Evolutionary conservation across 352 stramenopile genomes (phyloP).

Genomic region (Phytophthora quininea): DNA sequence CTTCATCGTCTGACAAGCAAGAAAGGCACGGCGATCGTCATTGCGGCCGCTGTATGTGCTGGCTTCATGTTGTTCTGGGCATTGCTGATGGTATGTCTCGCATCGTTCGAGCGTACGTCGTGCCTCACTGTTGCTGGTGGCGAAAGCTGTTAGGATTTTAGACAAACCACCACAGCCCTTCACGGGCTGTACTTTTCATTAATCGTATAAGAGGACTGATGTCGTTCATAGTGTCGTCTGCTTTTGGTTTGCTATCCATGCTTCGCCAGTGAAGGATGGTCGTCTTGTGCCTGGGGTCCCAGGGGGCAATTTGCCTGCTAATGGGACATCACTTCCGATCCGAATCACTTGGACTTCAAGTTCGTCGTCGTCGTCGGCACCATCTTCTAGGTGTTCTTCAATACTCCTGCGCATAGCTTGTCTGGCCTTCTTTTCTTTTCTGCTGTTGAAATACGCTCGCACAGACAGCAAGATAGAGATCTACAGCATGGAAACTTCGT

Average conservation of each 20-base stretch:
- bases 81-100: slow-evolving; percentile 55
- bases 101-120: slow-evolving; percentile 56
- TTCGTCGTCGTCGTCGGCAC: slow-evolving; percentile 11
- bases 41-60: slow-evolving; percentile 33
- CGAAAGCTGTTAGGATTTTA: slow-evolving; percentile 54
- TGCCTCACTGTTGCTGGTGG: slow-evolving; percentile 71
- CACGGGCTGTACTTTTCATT: slow-evolving; percentile 14
- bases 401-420: not conserved
- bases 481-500: slow-evolving; percentile 9
- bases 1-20: slow-evolving; percentile 24
- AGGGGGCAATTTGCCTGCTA: not conserved
- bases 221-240: slow-evolving; percentile 15
- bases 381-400: slow-evolving; percentile 4
- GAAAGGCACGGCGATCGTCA: slow-evolving; percentile 26
- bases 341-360: slow-evolving; percentile 10
- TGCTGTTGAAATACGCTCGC: slow-evolving; percentile 35
- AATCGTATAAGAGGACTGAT: slow-evolving; percentile 15
- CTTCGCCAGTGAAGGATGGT: slow-evolving; percentile 6
- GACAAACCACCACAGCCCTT: slow-evolving; percentile 8
- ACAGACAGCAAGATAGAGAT: slow-evolving; percentile 45
- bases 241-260: slow-evolving; percentile 1
- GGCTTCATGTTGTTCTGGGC: slow-evolving; percentile 60
- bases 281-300: not conserved
- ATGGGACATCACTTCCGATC: slow-evolving; percentile 4
- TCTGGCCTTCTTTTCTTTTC: slow-evolving; percentile 25